Base-by-base conservation (phyloP, 1,284 basidiomycete genomes). In the Ganoderma lingzhi region DNA sequence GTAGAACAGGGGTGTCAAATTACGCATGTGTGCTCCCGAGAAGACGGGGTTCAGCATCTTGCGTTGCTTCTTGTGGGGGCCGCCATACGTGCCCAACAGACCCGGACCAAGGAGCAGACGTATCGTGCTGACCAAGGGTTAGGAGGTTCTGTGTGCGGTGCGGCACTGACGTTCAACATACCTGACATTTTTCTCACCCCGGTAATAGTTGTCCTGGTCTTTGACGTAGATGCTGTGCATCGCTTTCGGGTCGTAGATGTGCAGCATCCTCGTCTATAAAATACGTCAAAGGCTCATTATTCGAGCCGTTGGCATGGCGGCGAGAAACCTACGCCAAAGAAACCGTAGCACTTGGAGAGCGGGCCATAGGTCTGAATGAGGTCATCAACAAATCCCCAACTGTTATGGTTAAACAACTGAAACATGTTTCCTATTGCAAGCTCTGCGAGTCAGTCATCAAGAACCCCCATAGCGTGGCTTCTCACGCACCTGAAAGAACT, bases 1-100 rank as follows among this genome's bases (percentile, higher is more conserved):
- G 60, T 75, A 69, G 61, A 78, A 76, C 3, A 77, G 64, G 3
- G 75, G 78, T 2, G 75, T 63, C 48, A 78, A 42, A 35, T 71
- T 65, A 10, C 78, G 78, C 69, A 78, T 70, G 64, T 77, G 73
- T 9, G 73, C 73, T 10, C 71, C 64, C 3, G 77, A 76, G 67
- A 79, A 79, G 6, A 78, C 75, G 10, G 78, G 77, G 19, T 73
- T 77, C n/a, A 79, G 73, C 56, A 79, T 71, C 67, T 78, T 76
- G 37, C 74, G 71, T 51, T 77, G 74, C 23, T 67, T 71, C 56
- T 67, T 70, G 65, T 77, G 75, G 2, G 71, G 63, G 12, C 67
- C 68, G n/a, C 75, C 76, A 30, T 23, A 32, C 8, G 51, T 64
- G 14, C 30, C 35, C 12, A 66, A 30, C 19, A 70, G 28, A 12